phyloP scores from a whole-genome alignment of 163 green algal species.

The Botryococcus braunii region DNA sequence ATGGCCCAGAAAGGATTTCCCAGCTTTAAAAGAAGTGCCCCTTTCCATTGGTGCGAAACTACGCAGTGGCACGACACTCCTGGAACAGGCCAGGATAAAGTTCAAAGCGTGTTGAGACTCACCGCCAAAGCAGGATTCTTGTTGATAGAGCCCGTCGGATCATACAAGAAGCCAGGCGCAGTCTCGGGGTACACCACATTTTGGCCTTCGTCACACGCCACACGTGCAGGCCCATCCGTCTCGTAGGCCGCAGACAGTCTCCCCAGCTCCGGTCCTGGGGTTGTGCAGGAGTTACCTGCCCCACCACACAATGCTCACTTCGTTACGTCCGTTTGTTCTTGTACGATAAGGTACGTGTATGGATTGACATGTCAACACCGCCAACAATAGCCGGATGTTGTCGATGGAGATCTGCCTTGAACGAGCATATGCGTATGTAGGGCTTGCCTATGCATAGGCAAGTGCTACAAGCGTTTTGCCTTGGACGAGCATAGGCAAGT shows the following conservation, averaged over 20 bases:
- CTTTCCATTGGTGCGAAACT: too few relatives aligned
- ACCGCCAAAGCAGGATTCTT: background rate
- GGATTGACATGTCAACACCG: background rate
- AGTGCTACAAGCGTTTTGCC: too few relatives aligned
- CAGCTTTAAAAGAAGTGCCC: too few relatives aligned
- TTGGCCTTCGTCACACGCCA: slow-evolving; percentile 35
- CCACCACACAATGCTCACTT: background rate
- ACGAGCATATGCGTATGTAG: background rate
- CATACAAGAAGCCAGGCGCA: slow-evolving; percentile 35
- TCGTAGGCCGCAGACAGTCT: slow-evolving; percentile 12
- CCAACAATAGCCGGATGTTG: background rate
- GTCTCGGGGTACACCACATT: slow-evolving; percentile 30
- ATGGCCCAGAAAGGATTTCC: too few relatives aligned
- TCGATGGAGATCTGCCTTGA: background rate
- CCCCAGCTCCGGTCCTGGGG: background rate
- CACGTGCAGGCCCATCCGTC: slow-evolving; percentile 10
- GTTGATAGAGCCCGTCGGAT: slow-evolving; percentile 28
- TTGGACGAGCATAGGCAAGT: too few relatives aligned
- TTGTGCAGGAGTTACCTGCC: background rate
- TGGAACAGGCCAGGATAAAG: too few relatives aligned
- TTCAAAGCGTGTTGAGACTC: background rate
- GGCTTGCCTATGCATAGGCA: background rate
- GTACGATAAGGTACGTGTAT: background rate
- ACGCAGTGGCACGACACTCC: background rate
- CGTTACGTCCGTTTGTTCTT: background rate